Evolutionary conservation across 768 basidiomycete species (phyloP).

Genomic region (Auricularia sp.): DNA sequence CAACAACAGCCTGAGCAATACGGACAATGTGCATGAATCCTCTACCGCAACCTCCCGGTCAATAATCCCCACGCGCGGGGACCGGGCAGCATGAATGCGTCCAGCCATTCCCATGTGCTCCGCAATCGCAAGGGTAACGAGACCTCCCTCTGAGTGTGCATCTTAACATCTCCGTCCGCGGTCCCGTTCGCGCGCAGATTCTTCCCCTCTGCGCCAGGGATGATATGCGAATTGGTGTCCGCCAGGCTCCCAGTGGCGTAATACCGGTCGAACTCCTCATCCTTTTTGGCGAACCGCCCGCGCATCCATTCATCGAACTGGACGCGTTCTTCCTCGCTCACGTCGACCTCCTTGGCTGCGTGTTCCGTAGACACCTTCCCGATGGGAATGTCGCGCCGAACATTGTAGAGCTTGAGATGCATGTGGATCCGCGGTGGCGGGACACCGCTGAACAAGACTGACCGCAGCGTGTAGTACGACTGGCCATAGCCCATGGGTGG

Average conservation of each 20-base stretch:
- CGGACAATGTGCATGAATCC: background rate
- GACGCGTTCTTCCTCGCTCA: conserved; percentile 46
- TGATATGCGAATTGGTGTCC: background rate
- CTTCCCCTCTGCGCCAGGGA: background rate
- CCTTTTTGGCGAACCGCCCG: conserved; percentile 77
- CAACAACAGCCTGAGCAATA: background rate
- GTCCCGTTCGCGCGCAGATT: background rate
- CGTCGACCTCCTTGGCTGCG: conserved; percentile 28
- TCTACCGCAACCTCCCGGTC: conserved; percentile 26
- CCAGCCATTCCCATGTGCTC: conserved; percentile 42
- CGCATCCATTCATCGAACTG: conserved; percentile 79
- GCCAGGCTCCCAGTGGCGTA: conserved; percentile 41
- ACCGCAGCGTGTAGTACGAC: conserved; percentile 78
- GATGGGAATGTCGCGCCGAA: conserved; percentile 56
- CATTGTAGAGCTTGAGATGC: conserved; percentile 73
- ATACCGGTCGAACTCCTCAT: conserved; percentile 61
- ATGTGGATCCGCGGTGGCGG: conserved; percentile 81
- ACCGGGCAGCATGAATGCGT: conserved; percentile 60
- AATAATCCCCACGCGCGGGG: conserved; percentile 42
- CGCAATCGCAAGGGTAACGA: conserved; percentile 50
- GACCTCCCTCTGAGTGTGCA: background rate
- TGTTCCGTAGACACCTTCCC: conserved; percentile 40
- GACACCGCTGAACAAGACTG: conserved; percentile 71
- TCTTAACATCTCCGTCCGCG: background rate
- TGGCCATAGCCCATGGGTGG: conserved; percentile 77